A percentile compares a stretch with the other conserved stretches of the same genome.
Evolutionary conservation across 2,329 filamentous ascomycete genomes (phyloP).

Genomic region (Paramyrothecium roridum): DNA sequence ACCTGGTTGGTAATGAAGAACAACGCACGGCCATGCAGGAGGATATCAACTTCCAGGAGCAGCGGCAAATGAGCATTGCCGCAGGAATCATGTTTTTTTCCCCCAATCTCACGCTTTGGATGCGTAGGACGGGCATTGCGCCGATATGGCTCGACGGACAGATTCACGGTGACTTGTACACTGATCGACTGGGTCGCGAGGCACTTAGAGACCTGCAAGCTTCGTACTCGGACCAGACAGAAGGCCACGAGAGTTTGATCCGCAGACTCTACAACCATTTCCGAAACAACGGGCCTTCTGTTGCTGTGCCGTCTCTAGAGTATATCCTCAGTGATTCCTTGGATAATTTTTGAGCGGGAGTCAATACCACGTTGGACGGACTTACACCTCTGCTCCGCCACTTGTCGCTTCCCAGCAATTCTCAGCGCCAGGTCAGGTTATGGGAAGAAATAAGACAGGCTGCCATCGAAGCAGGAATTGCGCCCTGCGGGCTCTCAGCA

Average conservation of each 20-base stretch:
- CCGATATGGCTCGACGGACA: neutral
- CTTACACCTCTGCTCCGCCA: neutral
- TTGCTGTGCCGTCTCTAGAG: constrained; percentile 4
- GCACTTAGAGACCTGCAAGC: neutral
- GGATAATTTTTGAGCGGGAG: constrained; percentile 8
- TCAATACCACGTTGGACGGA: constrained; percentile 2
- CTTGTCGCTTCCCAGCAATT: neutral
- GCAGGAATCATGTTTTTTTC: neutral
- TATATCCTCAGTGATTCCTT: constrained; percentile 10
- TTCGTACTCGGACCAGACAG: neutral
- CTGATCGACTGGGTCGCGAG: neutral
- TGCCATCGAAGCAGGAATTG: neutral
- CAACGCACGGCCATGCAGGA: neutral
- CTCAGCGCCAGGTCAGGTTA: neutral
- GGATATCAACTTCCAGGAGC: constrained; percentile 1
- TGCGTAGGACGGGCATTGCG: constrained; percentile 1
- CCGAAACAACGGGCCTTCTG: neutral
- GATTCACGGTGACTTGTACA: neutral
- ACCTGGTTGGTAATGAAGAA: neutral
- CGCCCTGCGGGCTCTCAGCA: neutral
- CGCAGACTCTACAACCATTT: neutral
- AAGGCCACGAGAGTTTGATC: neutral
- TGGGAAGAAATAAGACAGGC: neutral
- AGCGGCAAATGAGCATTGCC: neutral
- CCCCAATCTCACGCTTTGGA: constrained; percentile 1